Percentiles rank a stretch among this genome's conserved stretches.
phyloP scores from a whole-genome alignment of 2,329 filamentous ascomycete species.

The Zarea fungicola region DNA sequence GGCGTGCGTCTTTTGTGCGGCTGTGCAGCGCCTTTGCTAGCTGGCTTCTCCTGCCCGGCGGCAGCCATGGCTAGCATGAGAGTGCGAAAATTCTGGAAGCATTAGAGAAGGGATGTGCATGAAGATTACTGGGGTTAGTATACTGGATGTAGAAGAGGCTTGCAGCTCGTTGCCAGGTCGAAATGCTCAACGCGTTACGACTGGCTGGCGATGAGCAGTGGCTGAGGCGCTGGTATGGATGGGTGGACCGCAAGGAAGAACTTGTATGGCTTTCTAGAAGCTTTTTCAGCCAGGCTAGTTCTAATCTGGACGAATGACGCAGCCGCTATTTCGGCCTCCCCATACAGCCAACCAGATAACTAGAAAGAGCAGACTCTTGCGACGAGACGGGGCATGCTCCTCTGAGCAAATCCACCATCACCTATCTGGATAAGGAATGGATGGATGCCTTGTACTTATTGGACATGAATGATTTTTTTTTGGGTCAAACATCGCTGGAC shows the following conservation, averaged over 20 bases:
- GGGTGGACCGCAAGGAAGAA: constrained; percentile 10
- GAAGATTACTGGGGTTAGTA: constrained; percentile 5
- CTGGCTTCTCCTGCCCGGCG: background rate
- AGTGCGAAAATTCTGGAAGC: constrained; percentile 4
- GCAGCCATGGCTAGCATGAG: no score
- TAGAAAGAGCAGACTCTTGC: constrained; percentile 11
- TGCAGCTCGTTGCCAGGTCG: background rate
- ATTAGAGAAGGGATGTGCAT: constrained; percentile 1
- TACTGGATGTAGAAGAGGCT: constrained; percentile 2
- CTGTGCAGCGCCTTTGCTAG: background rate
- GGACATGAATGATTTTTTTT: no score
- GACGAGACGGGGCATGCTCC: background rate
- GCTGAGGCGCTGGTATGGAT: background rate
- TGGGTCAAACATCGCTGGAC: no score
- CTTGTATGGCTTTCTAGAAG: constrained; percentile 31
- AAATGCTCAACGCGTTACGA: background rate
- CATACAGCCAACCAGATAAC: constrained; percentile 24
- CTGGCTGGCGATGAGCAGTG: constrained; percentile 3
- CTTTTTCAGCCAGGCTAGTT: constrained; percentile 29
- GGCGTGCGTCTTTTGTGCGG: background rate
- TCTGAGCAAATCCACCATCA: background rate
- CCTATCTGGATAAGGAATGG: background rate
- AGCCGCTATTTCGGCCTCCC: constrained; percentile 20
- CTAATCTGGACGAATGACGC: constrained; percentile 18
- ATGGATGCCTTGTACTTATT: background rate